These are phyloP conservation scores for Rhodotorula graminis DNA, from an alignment of 768 basidiomycete genomes.

Conservation along the genomic window DNA sequence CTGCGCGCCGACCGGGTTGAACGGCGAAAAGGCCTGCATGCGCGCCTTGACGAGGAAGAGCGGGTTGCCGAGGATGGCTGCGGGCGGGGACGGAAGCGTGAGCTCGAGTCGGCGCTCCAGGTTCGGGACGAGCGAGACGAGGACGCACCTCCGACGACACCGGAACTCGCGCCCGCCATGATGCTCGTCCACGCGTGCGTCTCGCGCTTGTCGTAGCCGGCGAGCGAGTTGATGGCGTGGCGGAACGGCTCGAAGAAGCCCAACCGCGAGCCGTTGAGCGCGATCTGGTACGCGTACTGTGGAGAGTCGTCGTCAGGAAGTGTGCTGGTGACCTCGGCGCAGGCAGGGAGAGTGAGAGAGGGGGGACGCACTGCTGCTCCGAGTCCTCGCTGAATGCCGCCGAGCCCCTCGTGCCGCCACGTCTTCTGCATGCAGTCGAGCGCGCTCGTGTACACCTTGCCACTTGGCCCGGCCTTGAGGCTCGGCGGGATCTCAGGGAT, in stretches of 20 bases:
- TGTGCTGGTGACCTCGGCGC: too few relatives aligned
- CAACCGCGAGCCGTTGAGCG: slow-evolving; percentile 38
- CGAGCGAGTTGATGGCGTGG: slow-evolving; percentile 59
- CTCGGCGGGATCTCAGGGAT: slow-evolving; percentile 48
- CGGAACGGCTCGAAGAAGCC: slow-evolving; percentile 96
- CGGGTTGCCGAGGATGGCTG: slow-evolving; percentile 67
- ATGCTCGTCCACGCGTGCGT: slow-evolving; percentile 73
- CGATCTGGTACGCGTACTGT: slow-evolving; percentile 70
- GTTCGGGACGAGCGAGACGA: too few relatives aligned
- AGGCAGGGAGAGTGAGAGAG: background rate
- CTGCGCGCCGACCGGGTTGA: slow-evolving; percentile 88
- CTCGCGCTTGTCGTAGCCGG: slow-evolving; percentile 60
- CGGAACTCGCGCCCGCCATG: slow-evolving; percentile 79
- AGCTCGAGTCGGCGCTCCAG: background rate
- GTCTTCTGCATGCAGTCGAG: slow-evolving; percentile 63
- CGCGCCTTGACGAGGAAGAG: slow-evolving; percentile 93
- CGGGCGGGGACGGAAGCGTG: too few relatives aligned
- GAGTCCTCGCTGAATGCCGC: slow-evolving; percentile 81
- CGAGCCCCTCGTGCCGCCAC: slow-evolving; percentile 41
- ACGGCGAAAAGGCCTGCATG: slow-evolving; percentile 97
- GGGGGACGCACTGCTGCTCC: slow-evolving; percentile 68
- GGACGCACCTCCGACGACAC: slow-evolving; percentile 74
- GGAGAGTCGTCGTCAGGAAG: too few relatives aligned
- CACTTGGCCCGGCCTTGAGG: slow-evolving; percentile 11
- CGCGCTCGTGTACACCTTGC: slow-evolving; percentile 82